A percentile compares a stretch with the other conserved stretches of the same genome.
phyloP scores from a whole-genome alignment of 78 protist genomes.

The Isochrysis galbana region DNA sequence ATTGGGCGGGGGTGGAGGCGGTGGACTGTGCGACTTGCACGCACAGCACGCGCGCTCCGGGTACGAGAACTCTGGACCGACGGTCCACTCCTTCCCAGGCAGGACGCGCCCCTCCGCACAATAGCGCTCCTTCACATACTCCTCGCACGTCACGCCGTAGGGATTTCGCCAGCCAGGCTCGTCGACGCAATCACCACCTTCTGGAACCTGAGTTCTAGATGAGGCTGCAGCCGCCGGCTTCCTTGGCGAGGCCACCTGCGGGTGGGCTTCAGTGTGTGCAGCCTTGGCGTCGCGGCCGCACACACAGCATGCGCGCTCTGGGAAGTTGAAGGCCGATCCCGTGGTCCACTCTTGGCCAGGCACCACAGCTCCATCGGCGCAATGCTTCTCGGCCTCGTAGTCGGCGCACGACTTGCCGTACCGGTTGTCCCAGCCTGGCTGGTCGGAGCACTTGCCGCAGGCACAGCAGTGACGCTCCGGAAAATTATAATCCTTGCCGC shows the following conservation, averaged over 20 bases:
- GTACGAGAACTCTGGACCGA: not conserved
- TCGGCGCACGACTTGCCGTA: not conserved
- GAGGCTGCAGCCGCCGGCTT: no score
- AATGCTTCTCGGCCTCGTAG: not conserved
- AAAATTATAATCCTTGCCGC: not conserved
- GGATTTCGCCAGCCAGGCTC: not conserved
- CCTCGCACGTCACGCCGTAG: not conserved
- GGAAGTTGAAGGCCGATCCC: not conserved
- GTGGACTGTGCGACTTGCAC: not conserved
- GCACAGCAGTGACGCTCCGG: not conserved
- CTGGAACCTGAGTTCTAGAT: no score
- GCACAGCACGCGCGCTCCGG: not conserved
- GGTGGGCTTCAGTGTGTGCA: no score
- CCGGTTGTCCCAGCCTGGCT: not conserved
- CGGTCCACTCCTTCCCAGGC: not conserved
- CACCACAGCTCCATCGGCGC: not conserved
- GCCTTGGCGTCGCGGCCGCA: not conserved
- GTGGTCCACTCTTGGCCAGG: not conserved
- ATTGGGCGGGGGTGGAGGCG: not conserved
- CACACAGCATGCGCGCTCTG: not conserved
- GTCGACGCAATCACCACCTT: no score
- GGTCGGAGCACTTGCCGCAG: not conserved
- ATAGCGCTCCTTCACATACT: not conserved
- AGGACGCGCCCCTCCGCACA: not conserved
- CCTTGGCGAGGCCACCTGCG: no score